These are phyloP conservation scores for Pisolithus albus DNA, from an alignment of 768 basidiomycete species.

Conservation along the genomic window DNA sequence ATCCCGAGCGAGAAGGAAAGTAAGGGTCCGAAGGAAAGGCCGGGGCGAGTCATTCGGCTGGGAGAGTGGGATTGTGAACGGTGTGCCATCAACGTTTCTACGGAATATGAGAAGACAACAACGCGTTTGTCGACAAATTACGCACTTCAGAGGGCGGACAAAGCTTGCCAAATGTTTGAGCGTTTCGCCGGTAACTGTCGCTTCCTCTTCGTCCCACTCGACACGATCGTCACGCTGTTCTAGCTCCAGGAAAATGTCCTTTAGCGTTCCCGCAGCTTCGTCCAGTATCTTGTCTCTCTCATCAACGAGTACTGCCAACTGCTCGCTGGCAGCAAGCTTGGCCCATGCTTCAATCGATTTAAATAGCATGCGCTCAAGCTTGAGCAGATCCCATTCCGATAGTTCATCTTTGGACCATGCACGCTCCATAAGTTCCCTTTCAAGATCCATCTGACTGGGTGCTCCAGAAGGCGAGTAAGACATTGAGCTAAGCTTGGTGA, in stretches of 20 bases:
- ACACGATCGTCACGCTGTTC: conserved; percentile 56
- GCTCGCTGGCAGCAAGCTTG: conserved; percentile 22
- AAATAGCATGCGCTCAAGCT: conserved; percentile 48
- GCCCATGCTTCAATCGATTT: conserved; percentile 59
- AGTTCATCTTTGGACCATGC: conserved; percentile 68
- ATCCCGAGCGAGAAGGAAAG: conserved; percentile 57
- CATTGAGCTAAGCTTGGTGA: conserved; percentile 44
- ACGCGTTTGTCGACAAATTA: background rate
- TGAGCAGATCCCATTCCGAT: conserved; percentile 60
- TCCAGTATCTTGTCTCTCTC: conserved; percentile 54
- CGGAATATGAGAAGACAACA: conserved; percentile 2
- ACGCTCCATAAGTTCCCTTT: conserved; percentile 58
- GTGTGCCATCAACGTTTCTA: conserved; percentile 41
- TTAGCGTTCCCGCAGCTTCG: conserved; percentile 62
- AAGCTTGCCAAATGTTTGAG: conserved; percentile 54
- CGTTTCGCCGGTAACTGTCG: conserved; percentile 54
- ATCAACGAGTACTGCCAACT: conserved; percentile 21
- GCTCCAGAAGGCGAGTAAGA: conserved; percentile 55
- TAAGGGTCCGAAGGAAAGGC: conserved; percentile 53
- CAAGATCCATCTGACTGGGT: conserved; percentile 53
- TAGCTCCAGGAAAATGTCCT: conserved; percentile 68
- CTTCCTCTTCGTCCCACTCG: conserved; percentile 61
- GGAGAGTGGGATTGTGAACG: conserved; percentile 45
- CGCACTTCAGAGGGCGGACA: conserved; percentile 53
- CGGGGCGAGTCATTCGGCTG: conserved; percentile 52